These are phyloP conservation scores for Candida sp. DNA, from an alignment of 1,139 yeast species.

Conservation along the genomic window DNA sequence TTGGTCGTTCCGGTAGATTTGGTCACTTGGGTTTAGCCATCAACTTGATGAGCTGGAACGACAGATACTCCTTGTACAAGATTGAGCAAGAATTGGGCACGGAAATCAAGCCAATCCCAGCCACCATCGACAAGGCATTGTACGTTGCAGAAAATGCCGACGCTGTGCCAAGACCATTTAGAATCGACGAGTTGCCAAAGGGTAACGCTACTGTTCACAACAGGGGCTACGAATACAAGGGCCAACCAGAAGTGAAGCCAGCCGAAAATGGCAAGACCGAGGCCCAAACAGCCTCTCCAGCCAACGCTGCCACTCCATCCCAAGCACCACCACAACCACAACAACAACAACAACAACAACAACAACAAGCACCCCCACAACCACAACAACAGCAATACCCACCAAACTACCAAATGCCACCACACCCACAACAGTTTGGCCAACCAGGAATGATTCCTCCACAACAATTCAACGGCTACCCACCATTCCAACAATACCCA, in stretches of 20 bases:
- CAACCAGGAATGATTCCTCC: conserved; percentile 16
- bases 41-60: conserved; percentile 96
- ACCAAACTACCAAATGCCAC: conserved; percentile 15
- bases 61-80: conserved; percentile 89
- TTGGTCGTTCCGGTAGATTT: conserved; percentile 99
- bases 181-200: conserved; percentile 67
- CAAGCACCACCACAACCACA: conserved; percentile 18
- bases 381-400: conserved; percentile 19
- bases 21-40: conserved; percentile 99
- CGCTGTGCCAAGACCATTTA: conserved; percentile 87
- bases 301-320: conserved; percentile 17
- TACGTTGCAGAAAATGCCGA: conserved; percentile 86
- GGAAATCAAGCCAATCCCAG: conserved; percentile 96
- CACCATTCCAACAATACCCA: conserved; percentile 20
- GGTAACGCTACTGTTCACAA: conserved; percentile 45
- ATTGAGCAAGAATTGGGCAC: conserved; percentile 98
- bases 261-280: conserved; percentile 20
- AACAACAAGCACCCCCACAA: conserved; percentile 12
- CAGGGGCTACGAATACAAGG: conserved; percentile 48
- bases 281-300: conserved; percentile 14
- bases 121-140: conserved; percentile 82
- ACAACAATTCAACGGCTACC: conserved; percentile 27
- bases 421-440: conserved; percentile 14
- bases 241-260: conserved; percentile 44
- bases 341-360: too few species aligned